phyloP scores from a whole-genome alignment of 2,329 filamentous ascomycete genomes.

The Hypoxylon sp. region DNA sequence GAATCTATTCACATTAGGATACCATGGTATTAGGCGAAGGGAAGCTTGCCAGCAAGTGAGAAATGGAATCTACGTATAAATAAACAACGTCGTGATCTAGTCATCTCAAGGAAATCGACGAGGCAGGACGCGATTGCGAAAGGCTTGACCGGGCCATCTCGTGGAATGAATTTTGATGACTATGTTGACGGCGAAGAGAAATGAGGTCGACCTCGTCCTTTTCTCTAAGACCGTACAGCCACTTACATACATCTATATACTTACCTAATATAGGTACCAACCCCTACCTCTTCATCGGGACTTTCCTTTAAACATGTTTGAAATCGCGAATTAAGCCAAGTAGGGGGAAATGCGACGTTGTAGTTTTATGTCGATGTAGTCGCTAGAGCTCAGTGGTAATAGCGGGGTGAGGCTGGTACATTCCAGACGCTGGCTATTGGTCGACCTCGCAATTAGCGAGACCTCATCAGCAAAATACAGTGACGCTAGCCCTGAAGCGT shows the following conservation, averaged over 20 bases:
- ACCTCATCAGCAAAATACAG: slow-evolving; percentile 8
- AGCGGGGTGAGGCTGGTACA: slow-evolving; percentile 33
- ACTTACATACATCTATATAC: slow-evolving; percentile 10
- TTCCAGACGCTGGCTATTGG: slow-evolving; percentile 41
- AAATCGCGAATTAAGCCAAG: slow-evolving; percentile 17
- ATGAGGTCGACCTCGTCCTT: slow-evolving; percentile 26
- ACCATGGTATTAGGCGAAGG: slow-evolving; percentile 11
- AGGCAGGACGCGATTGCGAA: slow-evolving; percentile 46
- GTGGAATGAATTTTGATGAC: slow-evolving; percentile 46
- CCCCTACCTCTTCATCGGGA: slow-evolving; percentile 20
- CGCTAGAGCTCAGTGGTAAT: slow-evolving; percentile 6
- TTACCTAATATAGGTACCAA: slow-evolving; percentile 21
- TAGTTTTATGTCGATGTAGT: slow-evolving; percentile 30
- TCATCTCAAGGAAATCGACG: slow-evolving; percentile 41
- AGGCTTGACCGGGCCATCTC: slow-evolving; percentile 45
- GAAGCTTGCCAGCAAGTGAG: slow-evolving; percentile 21
- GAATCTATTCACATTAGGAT: slow-evolving; percentile 18
- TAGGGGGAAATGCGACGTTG: slow-evolving; percentile 26
- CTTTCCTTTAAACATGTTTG: slow-evolving; percentile 33
- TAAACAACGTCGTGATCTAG: slow-evolving; percentile 30
- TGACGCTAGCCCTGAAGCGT: slow-evolving; percentile 21
- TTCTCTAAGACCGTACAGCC: slow-evolving; percentile 8
- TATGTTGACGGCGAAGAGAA: slow-evolving; percentile 23
- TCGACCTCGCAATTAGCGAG: background rate
- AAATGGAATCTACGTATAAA: slow-evolving; percentile 28